phyloP scores from a whole-genome alignment of 768 basidiomycete genomes.

The Suillus lakei region DNA sequence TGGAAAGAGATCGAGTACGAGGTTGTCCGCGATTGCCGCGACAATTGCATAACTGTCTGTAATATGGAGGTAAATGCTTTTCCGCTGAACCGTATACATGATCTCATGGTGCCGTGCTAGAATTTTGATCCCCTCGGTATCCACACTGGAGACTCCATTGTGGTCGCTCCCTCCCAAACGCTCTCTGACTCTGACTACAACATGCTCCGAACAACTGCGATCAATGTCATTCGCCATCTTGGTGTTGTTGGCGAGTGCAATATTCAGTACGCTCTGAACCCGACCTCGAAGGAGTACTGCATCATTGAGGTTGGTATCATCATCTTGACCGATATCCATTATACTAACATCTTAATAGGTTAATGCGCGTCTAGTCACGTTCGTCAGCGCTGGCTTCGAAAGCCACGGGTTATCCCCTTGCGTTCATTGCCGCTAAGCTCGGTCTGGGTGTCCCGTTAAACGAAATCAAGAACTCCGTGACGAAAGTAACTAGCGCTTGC shows the following conservation, averaged over 20 bases:
- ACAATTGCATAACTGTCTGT: constrained; percentile 99
- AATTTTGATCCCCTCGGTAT: constrained; percentile 99
- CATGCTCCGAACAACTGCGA: constrained; percentile 97
- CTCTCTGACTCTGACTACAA: constrained; percentile 99
- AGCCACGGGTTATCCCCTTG: constrained; percentile 96
- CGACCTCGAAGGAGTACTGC: constrained; percentile 93
- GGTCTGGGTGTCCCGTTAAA: constrained; percentile 97
- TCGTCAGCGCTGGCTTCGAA: constrained; percentile 98
- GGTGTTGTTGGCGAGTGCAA: constrained; percentile 99
- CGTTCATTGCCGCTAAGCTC: constrained; percentile 97
- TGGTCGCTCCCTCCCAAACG: constrained; percentile 97
- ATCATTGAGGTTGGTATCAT: constrained; percentile 82
- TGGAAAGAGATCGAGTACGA: constrained; percentile 99
- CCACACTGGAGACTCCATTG: constrained; percentile 98
- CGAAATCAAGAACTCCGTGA: constrained; percentile 97
- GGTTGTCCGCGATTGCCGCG: constrained; percentile 95
- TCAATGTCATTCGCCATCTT: constrained; percentile 98
- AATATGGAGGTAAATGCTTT: constrained; percentile 92
- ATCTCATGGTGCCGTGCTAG: constrained; percentile 44
- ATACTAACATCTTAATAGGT: constrained; percentile 47
- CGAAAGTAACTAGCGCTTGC: constrained; percentile 94
- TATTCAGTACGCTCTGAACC: constrained; percentile 98
- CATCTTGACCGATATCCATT: constrained; percentile 5
- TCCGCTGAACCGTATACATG: not conserved
- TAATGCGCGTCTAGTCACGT: constrained; percentile 96